A percentile compares a stretch with the other conserved stretches of the same genome.
phyloP scores from a whole-genome alignment of 2,329 filamentous ascomycete species.

The Coniochaeta pulveracea region DNA sequence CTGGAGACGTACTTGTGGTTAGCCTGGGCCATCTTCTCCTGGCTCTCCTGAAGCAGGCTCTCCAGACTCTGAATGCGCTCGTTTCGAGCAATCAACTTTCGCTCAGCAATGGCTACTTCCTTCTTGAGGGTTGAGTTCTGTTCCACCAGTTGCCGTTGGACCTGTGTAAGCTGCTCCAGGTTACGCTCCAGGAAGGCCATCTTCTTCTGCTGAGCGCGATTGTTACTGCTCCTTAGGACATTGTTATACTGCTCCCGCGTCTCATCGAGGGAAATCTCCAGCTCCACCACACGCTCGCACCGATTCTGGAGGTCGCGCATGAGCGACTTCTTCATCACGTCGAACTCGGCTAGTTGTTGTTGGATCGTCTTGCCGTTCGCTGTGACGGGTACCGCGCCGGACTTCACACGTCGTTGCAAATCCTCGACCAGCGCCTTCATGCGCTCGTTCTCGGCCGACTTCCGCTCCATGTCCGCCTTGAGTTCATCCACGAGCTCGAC shows the following conservation, averaged over 20 bases:
- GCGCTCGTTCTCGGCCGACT: conserved; percentile 70
- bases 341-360: conserved; percentile 97
- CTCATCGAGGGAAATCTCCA: conserved; percentile 95
- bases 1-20: conserved; percentile 74
- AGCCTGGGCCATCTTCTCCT: conserved; percentile 94
- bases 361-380: conserved; percentile 83
- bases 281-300: conserved; percentile 93
- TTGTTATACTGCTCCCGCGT: conserved; percentile 99
- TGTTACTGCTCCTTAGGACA: conserved; percentile 91
- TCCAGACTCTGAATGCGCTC: conserved; percentile 94
- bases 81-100: conserved; percentile 91
- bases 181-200: conserved; percentile 99
- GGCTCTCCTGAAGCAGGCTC: conserved; percentile 84
- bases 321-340: conserved; percentile 98
- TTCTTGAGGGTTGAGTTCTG: conserved; percentile 97
- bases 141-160: conserved; percentile 94
- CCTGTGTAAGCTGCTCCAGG: conserved; percentile 92
- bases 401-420: conserved; percentile 63
- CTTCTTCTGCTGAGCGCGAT: conserved; percentile 98
- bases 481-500: conserved; percentile 65
- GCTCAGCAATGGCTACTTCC: conserved; percentile 95
- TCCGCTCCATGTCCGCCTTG: conserved; percentile 63
- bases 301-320: conserved; percentile 98
- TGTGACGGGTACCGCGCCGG: conserved; percentile 39
- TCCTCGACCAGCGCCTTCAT: conserved; percentile 74